Evolutionary conservation across 768 basidiomycete genomes (phyloP), one percentile per base, ranked within the genome.

Genomic region (Mycena capillaripes): DNA sequence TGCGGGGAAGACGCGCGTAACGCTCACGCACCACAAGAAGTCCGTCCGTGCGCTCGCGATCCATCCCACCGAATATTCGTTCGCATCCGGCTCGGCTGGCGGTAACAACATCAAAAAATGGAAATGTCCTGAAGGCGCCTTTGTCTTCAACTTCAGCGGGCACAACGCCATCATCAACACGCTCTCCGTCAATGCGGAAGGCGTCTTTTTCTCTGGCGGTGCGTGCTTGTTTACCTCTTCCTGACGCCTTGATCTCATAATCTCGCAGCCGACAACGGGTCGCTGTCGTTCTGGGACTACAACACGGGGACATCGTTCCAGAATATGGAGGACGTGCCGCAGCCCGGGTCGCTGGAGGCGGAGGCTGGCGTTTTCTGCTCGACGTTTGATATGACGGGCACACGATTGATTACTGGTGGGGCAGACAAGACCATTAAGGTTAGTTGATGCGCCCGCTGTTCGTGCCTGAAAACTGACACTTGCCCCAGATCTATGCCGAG

Each of bases 61-160:
- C 66, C 97, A 98, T 79, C 97, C 97, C 1, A 96, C 95, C 5
- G 98, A 99, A 78, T 99, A 97, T 85, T 94, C 93, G 36, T 99
- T 99, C 78, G 98, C 97, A 2, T 94, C 93, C 4, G 98, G 95
- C 58, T 97, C 95, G 29, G 95, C 97, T 0, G 98, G 98, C n/a
- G 98, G 97, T 0, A 98, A 98, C 86, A 99, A 99, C 82, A 98
- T 99, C 85, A 99, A 99, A 80, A 99, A 99, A 81, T 99, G 97
- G 97, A 98, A 97, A 78, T 98, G 96, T 77, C 98, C 98, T 7
- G 96, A 98, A 74, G 98, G 98, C 55, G 82, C 90, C 3, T 99
- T 99, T 75, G 97, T 99, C 4, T 95, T 94, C 88, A 99, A 98
- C 83, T 98, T 99, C 81, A 86, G 90, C 52, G 98, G 98, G 0